Base-by-base conservation (phyloP, 345 rosid species). In the Camelina hispida region DNA sequence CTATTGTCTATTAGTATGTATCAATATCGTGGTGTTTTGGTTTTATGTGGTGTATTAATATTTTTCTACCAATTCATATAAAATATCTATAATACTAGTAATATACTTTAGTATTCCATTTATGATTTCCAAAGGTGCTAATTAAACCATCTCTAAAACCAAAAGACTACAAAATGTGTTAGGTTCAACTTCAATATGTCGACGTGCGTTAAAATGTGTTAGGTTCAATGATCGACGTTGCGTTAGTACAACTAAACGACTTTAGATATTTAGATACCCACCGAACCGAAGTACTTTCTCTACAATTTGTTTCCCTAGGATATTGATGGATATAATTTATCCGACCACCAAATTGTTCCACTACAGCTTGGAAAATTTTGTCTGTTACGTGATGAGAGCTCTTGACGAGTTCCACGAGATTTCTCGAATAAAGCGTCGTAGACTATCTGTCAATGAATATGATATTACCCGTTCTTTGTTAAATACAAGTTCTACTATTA, bases 321-420 rank as follows among this genome's bases (percentile, higher is more conserved):
- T 13, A 47, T 47, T n/a, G 30, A 50, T 52, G 30, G 13, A 46
- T 46, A 34, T 61, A 47, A 50, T 22, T 10, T 61, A 15, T 32
- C 60, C 28, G 18, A 72, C 40, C 60, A 71, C 58, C 60, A 34
- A 46, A 61, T 37, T 60, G 16, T 62, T 60, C 67, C 57, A 58
- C 22, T 47, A 50, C 77, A 53, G 28, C 55, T 73, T 62, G 46
- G 35, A 62, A 53, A 37, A 0, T n/a, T 35, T 62, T 72, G 76
- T 61, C 61, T 52, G 17, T 23, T 50, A 38, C 42, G 42, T 38
- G 3, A 62, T 30, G 53, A 62, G 53, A 51, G 14, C 43, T 48
- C 30, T 28, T 28, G 30, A 28, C 16, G 43, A 16, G 17, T 38
- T 51, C 53, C 69, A 51, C 69, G 62, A 62, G 32, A 17, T 72